phyloP scores from a whole-genome alignment of 768 basidiomycete genomes.

The Lenzites betulinus region DNA sequence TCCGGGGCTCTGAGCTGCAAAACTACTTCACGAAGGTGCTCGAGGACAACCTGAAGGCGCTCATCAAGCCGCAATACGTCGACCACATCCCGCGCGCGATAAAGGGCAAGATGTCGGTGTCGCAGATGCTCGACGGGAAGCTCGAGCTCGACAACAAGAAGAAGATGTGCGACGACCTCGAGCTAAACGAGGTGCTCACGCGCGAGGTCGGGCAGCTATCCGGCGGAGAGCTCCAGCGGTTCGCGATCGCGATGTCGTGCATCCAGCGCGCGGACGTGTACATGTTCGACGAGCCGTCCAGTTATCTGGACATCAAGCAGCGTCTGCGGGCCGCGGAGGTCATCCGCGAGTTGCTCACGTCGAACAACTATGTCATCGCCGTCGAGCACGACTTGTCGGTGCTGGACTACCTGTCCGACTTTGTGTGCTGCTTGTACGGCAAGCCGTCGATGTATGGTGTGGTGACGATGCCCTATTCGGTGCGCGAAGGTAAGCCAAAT shows the following conservation, averaged over 20 bases:
- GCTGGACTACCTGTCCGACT: slow-evolving; percentile 97
- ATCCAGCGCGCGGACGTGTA: slow-evolving; percentile 98
- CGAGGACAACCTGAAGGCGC: slow-evolving; percentile 96
- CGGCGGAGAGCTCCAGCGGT: slow-evolving; percentile 96
- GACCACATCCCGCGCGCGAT: slow-evolving; percentile 97
- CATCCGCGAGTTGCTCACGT: slow-evolving; percentile 81
- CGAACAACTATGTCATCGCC: slow-evolving; percentile 91
- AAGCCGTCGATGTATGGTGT: slow-evolving; percentile 98
- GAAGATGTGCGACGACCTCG: slow-evolving; percentile 81
- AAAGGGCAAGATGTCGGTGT: slow-evolving; percentile 85
- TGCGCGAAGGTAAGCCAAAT: slow-evolving; percentile 78
- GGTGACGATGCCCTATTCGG: slow-evolving; percentile 98
- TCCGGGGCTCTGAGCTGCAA: slow-evolving; percentile 97
- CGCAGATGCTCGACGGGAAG: slow-evolving; percentile 91
- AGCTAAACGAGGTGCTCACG: slow-evolving; percentile 82
- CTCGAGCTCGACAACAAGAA: slow-evolving; percentile 88
- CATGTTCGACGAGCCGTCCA: slow-evolving; percentile 99
- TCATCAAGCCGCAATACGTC: slow-evolving; percentile 99
- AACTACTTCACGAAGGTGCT: slow-evolving; percentile 99
- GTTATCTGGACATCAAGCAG: slow-evolving; percentile 96
- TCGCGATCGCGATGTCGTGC: slow-evolving; percentile 97
- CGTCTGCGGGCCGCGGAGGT: slow-evolving; percentile 93
- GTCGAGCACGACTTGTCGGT: slow-evolving; percentile 99
- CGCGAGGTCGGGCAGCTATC: slow-evolving; percentile 86
- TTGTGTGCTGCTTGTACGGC: slow-evolving; percentile 96